phyloP scores from a whole-genome alignment of 257 asterid genomes.

The Solanum okadae region DNA sequence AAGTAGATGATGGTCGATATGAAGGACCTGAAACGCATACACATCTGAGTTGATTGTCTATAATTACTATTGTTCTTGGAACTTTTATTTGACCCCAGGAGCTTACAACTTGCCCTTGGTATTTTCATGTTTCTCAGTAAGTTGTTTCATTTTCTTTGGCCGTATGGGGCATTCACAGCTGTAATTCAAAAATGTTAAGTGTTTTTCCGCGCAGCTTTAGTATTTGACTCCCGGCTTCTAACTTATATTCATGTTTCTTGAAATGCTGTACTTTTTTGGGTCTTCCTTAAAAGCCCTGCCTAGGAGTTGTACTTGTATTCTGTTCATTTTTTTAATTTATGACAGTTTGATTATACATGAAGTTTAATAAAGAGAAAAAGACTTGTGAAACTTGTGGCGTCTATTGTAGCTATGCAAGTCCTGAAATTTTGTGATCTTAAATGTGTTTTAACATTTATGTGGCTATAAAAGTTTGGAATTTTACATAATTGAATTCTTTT shows the following conservation, averaged over 20 bases:
- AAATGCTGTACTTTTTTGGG: neutral
- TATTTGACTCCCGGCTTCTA: neutral
- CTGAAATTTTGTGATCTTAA: no score
- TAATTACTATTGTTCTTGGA: no score
- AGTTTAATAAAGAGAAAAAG: neutral
- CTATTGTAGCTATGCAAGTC: no score
- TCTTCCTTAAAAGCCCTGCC: neutral
- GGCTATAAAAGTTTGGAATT: no score
- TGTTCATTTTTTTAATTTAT: neutral
- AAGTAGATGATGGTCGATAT: conserved; percentile 25
- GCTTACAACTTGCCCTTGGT: neutral
- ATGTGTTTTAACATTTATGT: no score
- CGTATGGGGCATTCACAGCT: neutral
- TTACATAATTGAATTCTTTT: no score
- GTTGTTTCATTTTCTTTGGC: neutral
- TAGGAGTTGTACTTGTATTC: neutral
- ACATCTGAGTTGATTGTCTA: neutral
- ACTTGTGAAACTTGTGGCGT: no score
- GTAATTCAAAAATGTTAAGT: neutral
- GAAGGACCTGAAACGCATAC: neutral
- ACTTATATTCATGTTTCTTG: no score
- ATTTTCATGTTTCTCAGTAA: neutral
- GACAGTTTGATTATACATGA: neutral
- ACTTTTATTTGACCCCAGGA: neutral
- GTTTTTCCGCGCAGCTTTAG: neutral